These are phyloP conservation scores for Rhazya stricta DNA, from an alignment of 257 asterid genomes.

Conservation along the genomic window DNA sequence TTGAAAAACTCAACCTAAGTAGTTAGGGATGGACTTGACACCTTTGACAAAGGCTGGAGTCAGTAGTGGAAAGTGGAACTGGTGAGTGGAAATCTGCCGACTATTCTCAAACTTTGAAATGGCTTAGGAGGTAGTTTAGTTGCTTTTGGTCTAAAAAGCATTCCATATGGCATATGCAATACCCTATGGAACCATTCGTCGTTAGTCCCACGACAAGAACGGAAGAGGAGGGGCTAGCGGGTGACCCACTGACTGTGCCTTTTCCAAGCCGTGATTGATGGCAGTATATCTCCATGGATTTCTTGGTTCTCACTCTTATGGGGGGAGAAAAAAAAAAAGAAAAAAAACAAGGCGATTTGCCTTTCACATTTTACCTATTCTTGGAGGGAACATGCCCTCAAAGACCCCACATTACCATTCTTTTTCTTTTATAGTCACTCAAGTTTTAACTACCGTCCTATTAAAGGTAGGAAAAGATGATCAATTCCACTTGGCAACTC, in stretches of 20 bases:
- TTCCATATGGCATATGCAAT: not conserved
- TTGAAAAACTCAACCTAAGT: not conserved
- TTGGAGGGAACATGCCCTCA: slow-evolving; percentile 16
- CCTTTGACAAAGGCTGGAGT: not conserved
- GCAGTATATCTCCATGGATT: slow-evolving; percentile 18
- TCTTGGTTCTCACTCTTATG: slow-evolving; percentile 29
- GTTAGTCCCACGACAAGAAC: not conserved
- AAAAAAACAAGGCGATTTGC: slow-evolving; percentile 2
- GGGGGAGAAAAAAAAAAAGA: too few species aligned
- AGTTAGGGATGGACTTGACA: not conserved
- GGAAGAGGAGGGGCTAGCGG: slow-evolving; percentile 1
- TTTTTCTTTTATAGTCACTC: slow-evolving; percentile 18
- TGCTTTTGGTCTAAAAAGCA: not conserved
- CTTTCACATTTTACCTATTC: slow-evolving; percentile 12
- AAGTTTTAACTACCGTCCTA: slow-evolving; percentile 24
- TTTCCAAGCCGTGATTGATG: slow-evolving; percentile 33
- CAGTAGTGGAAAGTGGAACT: not conserved
- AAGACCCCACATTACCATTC: slow-evolving; percentile 19
- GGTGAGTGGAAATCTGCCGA: not conserved
- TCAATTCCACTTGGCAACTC: slow-evolving; percentile 14
- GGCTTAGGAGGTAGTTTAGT: not conserved
- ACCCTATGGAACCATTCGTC: not conserved
- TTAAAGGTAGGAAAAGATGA: slow-evolving; percentile 4
- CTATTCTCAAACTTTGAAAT: not conserved
- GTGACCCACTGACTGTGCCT: slow-evolving; percentile 14